These are phyloP conservation scores for Leucocoprinus sp. DNA, from an alignment of 768 basidiomycete species.

Conservation along the genomic window DNA sequence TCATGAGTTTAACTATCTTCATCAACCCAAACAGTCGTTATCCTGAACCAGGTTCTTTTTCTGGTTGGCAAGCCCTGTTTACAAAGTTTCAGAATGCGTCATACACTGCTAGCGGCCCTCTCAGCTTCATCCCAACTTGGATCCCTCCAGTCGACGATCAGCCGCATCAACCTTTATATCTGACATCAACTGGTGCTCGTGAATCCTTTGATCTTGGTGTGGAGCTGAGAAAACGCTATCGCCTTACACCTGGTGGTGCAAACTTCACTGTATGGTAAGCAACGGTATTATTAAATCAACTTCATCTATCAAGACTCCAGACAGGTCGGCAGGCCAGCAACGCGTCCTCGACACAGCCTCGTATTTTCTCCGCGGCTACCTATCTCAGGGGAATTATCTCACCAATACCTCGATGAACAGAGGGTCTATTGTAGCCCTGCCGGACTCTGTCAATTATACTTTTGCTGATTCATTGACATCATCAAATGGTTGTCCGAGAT, in stretches of 20 bases:
- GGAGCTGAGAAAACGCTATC: not conserved
- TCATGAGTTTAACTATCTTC: not conserved
- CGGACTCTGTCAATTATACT: not conserved
- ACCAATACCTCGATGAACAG: not conserved
- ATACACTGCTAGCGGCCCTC: not conserved
- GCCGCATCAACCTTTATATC: not conserved
- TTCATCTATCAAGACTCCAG: not conserved
- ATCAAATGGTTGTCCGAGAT: not conserved
- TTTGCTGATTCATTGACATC: slow-evolving; percentile 2
- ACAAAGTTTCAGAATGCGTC: not conserved
- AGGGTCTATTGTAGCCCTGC: not conserved
- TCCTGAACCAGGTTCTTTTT: not conserved
- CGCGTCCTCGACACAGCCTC: not conserved
- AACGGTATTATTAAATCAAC: not conserved
- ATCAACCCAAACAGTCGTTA: not conserved
- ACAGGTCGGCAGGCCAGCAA: not conserved
- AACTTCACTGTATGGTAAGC: slow-evolving; percentile 1
- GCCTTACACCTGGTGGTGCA: not conserved
- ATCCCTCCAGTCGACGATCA: not conserved
- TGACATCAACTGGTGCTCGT: not conserved
- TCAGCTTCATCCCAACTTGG: not conserved
- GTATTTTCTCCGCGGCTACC: not conserved
- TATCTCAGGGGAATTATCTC: slow-evolving; percentile 1
- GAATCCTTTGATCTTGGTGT: not conserved
- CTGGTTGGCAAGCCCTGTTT: not conserved